Percentiles rank a stretch among this genome's conserved stretches.
Evolutionary conservation across 1,139 yeast species (phyloP).

Genomic region (Suhomyces coccinellae): DNA sequence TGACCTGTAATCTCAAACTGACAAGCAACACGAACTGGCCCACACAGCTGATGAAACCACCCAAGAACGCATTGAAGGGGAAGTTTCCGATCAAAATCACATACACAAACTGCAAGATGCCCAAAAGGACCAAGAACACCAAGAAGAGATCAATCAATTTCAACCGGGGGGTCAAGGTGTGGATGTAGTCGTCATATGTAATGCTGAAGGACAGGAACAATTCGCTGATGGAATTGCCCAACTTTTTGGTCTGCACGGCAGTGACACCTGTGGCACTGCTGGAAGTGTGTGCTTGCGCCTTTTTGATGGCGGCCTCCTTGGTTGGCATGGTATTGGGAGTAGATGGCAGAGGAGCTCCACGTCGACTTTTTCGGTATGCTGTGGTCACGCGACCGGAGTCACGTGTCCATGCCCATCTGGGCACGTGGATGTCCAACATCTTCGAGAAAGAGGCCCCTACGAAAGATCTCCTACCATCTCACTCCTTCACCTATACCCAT

Average conservation of each 20-base stretch:
- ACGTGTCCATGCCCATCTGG: neutral
- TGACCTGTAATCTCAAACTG: conserved; percentile 69
- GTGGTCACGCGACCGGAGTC: conserved; percentile 1
- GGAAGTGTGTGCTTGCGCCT: conserved; percentile 20
- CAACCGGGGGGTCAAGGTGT: conserved; percentile 47
- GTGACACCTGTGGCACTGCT: conserved; percentile 4
- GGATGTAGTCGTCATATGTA: conserved; percentile 49
- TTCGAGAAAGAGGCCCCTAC: neutral
- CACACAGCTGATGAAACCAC: conserved; percentile 89
- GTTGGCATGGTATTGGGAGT: conserved; percentile 31
- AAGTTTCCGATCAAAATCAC: conserved; percentile 79
- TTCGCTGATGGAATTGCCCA: conserved; percentile 33
- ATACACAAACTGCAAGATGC: conserved; percentile 75
- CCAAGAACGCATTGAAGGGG: conserved; percentile 95
- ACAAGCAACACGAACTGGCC: conserved; percentile 93
- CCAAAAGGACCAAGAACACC: conserved; percentile 70
- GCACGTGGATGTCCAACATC: neutral
- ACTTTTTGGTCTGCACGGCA: conserved; percentile 12
- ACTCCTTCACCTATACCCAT: too few relatives aligned
- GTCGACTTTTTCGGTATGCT: conserved; percentile 8
- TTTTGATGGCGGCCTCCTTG: conserved; percentile 32
- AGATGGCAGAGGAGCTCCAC: conserved; percentile 4
- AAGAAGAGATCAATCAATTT: conserved; percentile 78
- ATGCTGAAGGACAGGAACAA: conserved; percentile 48
- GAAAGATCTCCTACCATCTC: too few relatives aligned